Evolutionary conservation across 306 rosid species (phyloP), one percentile per base, ranked within the genome.

Genomic region (Corylus americana): DNA sequence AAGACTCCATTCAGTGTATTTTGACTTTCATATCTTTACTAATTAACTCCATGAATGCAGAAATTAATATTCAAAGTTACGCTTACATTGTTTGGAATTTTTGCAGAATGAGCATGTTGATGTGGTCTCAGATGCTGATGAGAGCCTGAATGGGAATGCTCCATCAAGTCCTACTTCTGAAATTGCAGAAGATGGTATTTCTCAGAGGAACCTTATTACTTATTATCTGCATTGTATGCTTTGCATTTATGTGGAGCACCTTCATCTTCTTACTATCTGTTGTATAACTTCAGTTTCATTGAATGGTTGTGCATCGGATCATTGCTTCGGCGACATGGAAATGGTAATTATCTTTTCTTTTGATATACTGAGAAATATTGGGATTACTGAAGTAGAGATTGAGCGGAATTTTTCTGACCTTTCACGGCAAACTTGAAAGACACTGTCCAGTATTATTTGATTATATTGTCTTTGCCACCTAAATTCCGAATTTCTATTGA

Each of bases 161-260:
- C 79, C 88, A 68, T 87, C 88, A 73, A 90, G 91, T 85, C 77
- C 93, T 81, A 82, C 85, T 22, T 89, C 93, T 63, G 92, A 82
- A 78, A 71, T 77, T 79, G 86, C 71, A 68, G 88, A 84, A 62
- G 87, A 89, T 86, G 88, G 85, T 61, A 86, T 87, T 76, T 75
- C 70, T 81, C 20, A 73, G 58, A 76, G 55, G 81, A 51, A 79
- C 63, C 48, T 77, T 72, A 39, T 74, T 77, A 48, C 82, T 75
- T 67, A 20, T 76, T 54, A 55, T 71, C 74, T 67, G 42, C 57
- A 50, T 55, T 48, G 18, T 68, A 59, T 54, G 74, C 67, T 80
- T 77, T 80, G 42, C 47, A 77, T 78, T 70, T 59, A 63, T 77
- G 49, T 83, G 78, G 31, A 45, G 29, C 13, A 42, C 58, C 74